A percentile compares a stretch with the other conserved stretches of the same genome.
phyloP scores from a whole-genome alignment of 176 grass and related monocot genomes.

The Bolboschoenus planiculmis region DNA sequence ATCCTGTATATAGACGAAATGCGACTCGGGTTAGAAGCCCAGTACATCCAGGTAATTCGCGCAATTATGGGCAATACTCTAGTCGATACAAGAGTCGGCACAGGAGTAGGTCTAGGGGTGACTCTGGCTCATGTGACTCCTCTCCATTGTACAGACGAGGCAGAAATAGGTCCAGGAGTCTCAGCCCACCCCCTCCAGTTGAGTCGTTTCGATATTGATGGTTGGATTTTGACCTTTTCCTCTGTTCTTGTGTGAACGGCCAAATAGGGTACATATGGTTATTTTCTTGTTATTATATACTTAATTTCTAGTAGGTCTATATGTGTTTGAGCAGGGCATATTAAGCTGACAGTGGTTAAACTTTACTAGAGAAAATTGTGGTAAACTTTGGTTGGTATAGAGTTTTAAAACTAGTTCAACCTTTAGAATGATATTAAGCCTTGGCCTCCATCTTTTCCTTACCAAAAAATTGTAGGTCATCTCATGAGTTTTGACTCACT shows the following conservation, averaged over 20 bases:
- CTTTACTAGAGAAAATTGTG: not conserved
- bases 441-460: not conserved
- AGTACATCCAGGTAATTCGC: not conserved
- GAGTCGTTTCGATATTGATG: not conserved
- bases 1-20: not conserved
- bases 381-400: not conserved
- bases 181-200: not conserved
- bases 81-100: not conserved
- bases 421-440: not conserved
- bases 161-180: not conserved
- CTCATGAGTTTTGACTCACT: not conserved
- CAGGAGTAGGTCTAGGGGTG: not conserved
- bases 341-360: not conserved
- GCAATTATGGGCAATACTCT: not conserved
- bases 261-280: not conserved
- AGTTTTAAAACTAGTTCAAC: not conserved
- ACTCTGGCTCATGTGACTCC: not conserved
- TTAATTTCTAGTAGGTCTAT: not conserved
- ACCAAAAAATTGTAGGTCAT: not conserved
- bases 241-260: not conserved
- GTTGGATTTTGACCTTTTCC: not conserved
- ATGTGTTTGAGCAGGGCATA: not conserved
- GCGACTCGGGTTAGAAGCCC: not conserved
- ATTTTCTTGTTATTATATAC: not conserved
- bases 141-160: not conserved